Evolutionary conservation across 495 filamentous ascomycete genomes (phyloP).

Genomic region (Amorphotheca resinae): DNA sequence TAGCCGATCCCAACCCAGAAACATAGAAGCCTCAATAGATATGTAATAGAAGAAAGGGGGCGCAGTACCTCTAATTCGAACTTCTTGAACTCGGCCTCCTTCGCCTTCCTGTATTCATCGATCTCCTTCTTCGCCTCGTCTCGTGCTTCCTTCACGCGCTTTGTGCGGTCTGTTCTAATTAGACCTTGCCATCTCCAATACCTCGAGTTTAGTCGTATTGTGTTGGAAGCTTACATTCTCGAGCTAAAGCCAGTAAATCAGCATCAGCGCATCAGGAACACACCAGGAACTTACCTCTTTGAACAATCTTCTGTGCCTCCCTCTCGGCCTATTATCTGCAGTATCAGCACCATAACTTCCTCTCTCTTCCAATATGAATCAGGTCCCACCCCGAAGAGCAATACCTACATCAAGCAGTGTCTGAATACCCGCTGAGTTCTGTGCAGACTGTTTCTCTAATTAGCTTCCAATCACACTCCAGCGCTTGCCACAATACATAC

Average conservation of each 20-base stretch:
- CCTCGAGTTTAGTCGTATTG: too few relatives aligned
- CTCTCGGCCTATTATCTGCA: slow-evolving; percentile 63
- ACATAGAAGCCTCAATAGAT: not conserved
- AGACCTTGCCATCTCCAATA: not conserved
- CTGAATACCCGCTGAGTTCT: slow-evolving; percentile 96
- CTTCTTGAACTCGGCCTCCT: slow-evolving; percentile 90
- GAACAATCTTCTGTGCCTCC: slow-evolving; percentile 98
- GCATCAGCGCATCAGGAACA: not conserved
- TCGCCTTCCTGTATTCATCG: slow-evolving; percentile 79
- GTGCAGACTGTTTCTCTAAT: slow-evolving; percentile 59
- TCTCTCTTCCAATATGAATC: not conserved
- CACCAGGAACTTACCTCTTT: slow-evolving; percentile 56
- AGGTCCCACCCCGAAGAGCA: not conserved
- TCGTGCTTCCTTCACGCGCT: slow-evolving; percentile 90
- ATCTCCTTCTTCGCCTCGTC: slow-evolving; percentile 96
- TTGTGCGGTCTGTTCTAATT: slow-evolving; percentile 65
- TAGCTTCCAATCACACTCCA: slow-evolving; percentile 4
- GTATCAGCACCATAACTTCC: slow-evolving; percentile 7
- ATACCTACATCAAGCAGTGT: slow-evolving; percentile 89
- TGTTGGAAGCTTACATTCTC: slow-evolving; percentile 66
- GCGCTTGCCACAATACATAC: slow-evolving; percentile 1
- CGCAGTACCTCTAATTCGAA: slow-evolving; percentile 75
- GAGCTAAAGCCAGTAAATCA: slow-evolving; percentile 30
- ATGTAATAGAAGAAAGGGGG: not conserved
- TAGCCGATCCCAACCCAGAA: not conserved